Evolutionary conservation across 2,329 filamentous ascomycete genomes (phyloP).

Genomic region (Cryphonectria japonica): DNA sequence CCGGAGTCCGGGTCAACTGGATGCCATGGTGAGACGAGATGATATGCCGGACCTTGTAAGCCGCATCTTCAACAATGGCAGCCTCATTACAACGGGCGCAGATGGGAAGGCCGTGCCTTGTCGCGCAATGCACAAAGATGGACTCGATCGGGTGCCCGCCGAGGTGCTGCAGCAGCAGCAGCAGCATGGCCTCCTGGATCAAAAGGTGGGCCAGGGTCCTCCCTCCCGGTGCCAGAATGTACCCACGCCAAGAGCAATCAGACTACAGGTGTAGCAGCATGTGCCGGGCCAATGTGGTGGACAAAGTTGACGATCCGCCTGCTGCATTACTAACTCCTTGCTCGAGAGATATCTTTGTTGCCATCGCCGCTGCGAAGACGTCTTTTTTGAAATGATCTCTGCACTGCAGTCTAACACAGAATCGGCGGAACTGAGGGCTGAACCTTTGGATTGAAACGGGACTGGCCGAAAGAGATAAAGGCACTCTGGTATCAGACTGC

Average conservation of each 20-base stretch:
- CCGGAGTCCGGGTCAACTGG: background rate
- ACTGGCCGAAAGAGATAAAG: background rate
- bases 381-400: background rate
- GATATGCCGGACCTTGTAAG: background rate
- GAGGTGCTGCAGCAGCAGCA: background rate
- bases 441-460: background rate
- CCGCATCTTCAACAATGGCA: background rate
- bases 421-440: background rate
- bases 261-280: conserved; percentile 1
- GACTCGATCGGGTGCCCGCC: background rate
- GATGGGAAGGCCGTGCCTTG: background rate
- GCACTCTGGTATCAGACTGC: background rate
- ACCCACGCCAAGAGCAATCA: background rate
- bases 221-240: conserved; percentile 2
- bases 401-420: background rate
- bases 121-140: background rate
- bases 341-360: background rate
- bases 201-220: conserved; percentile 1
- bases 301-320: background rate
- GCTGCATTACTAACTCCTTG: background rate
- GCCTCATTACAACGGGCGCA: background rate
- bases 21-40: conserved; percentile 4
- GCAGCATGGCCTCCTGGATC: background rate
- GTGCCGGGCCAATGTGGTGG: background rate
- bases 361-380: background rate